phyloP scores from a whole-genome alignment of 1,284 basidiomycete genomes.

The Apiotrichum gracile region DNA sequence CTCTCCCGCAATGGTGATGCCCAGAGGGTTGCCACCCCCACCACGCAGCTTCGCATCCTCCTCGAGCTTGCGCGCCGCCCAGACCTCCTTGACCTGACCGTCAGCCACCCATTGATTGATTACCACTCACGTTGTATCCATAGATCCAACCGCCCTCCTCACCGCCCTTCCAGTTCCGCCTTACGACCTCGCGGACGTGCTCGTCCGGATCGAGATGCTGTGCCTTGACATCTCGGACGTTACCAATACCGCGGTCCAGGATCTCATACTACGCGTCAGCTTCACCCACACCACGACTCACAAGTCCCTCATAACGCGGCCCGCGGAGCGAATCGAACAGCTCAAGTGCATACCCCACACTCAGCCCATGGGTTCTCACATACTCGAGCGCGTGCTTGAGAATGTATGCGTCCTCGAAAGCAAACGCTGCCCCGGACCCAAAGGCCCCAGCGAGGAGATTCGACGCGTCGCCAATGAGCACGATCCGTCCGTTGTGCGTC shows the following conservation, averaged over 20 bases:
- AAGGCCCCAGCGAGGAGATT: slow-evolving; percentile 27
- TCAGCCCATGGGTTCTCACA: neutral
- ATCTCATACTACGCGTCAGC: slow-evolving; percentile 9
- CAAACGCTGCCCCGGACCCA: slow-evolving; percentile 27
- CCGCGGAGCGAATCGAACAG: slow-evolving; percentile 23
- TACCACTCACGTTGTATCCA: slow-evolving; percentile 19
- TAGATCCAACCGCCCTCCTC: slow-evolving; percentile 20
- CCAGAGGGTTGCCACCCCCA: too few species aligned
- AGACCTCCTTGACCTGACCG: slow-evolving; percentile 17
- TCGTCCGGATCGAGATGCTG: slow-evolving; percentile 12
- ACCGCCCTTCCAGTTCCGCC: slow-evolving; percentile 12
- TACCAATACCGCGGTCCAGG: slow-evolving; percentile 15
- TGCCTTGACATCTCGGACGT: slow-evolving; percentile 9
- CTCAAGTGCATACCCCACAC: slow-evolving; percentile 17
- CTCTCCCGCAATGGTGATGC: too few species aligned
- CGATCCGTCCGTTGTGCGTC: slow-evolving; percentile 16
- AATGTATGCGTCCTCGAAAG: slow-evolving; percentile 28
- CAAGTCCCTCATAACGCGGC: slow-evolving; percentile 23
- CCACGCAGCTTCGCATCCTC: neutral
- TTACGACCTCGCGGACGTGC: slow-evolving; percentile 16
- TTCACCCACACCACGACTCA: neutral
- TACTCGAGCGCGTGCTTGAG: slow-evolving; percentile 15
- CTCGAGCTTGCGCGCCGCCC: slow-evolving; percentile 3
- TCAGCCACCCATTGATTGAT: neutral
- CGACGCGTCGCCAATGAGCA: slow-evolving; percentile 27